Base-by-base conservation (phyloP, 768 basidiomycete genomes). In the Lactifluus pinguis region DNA sequence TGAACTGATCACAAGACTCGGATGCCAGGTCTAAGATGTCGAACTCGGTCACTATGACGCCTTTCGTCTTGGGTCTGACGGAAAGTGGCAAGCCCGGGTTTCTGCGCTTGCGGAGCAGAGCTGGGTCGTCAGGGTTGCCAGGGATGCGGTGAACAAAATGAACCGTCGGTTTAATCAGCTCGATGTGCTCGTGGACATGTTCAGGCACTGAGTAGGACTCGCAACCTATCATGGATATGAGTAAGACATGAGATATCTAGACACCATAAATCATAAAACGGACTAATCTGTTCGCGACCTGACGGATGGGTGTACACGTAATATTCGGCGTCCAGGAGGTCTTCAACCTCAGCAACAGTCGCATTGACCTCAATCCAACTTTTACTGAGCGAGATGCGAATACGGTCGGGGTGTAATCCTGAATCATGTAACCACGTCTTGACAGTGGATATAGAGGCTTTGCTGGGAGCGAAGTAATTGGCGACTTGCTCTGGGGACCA, bases 91-190 rank as follows among this genome's bases (percentile, higher is more conserved):
- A 2, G 32, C 5, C 52, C 59, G 51, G 68, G 71, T 1, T 25
- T 55, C 13, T 57, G 59, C 59, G 61, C 60, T 64, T 66, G n/a
- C 1, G 57, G 49, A 13, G 21, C 41, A 19, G 10, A 11, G 53
- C 4, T n/a, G 10, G 44, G 54, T 4, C 17, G 6, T 53, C 39
- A 11, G 57, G 47, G n/a, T 59, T 54, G 8, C 60, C 39, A 11
- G 57, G 47, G n/a, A 60, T 54, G 8, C 60, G 66, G 39, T 52
- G 68, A 59, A 70, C 68, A 65, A 78, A 79, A 53, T 79, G 76
- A 0, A 79, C 70, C 0, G 79, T 78, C 6, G 78, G 78, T 4
- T 68, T 77, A 32, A 79, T 75, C 48, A 80, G 69, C 49, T 79
- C 77, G 42, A 79, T 64, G 36, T 78, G 79, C 6, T 65, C 61